Evolutionary conservation across 2,329 filamentous ascomycete species (phyloP).

Genomic region (Penicillium paneum): DNA sequence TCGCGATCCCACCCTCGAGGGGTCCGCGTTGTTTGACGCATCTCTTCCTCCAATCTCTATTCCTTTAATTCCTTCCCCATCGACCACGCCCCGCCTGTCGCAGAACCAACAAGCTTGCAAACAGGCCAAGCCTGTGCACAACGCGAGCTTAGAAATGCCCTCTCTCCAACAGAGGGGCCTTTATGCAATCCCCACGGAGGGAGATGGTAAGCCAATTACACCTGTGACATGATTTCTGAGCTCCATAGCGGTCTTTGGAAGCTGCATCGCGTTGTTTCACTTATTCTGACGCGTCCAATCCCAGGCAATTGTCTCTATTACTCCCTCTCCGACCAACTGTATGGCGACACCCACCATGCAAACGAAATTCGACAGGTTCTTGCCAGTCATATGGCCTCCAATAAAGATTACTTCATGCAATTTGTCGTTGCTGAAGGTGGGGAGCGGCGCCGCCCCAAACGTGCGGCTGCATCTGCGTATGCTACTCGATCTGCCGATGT

Average conservation of each 20-base stretch:
- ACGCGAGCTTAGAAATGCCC: conserved; percentile 37
- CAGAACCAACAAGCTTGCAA: conserved; percentile 16
- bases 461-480: conserved; percentile 45
- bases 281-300: conserved; percentile 23
- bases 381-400: conserved; percentile 60
- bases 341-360: conserved; percentile 58
- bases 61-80: neutral
- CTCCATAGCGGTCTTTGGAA: neutral
- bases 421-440: conserved; percentile 59
- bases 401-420: conserved; percentile 61
- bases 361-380: conserved; percentile 57
- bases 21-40: neutral
- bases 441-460: conserved; percentile 57
- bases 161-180: conserved; percentile 55
- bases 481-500: conserved; percentile 47
- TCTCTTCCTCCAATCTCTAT: neutral
- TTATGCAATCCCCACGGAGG: conserved; percentile 58
- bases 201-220: conserved; percentile 55
- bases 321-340: conserved; percentile 65
- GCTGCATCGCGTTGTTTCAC: neutral
- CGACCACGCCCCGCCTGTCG: conserved; percentile 4
- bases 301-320: conserved; percentile 69
- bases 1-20: conserved; percentile 10
- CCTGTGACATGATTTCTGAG: conserved; percentile 9
- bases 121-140: conserved; percentile 18